These are phyloP conservation scores for Fusarium heterosporum DNA, from an alignment of 2,329 filamentous ascomycete genomes.

Conservation along the genomic window DNA sequence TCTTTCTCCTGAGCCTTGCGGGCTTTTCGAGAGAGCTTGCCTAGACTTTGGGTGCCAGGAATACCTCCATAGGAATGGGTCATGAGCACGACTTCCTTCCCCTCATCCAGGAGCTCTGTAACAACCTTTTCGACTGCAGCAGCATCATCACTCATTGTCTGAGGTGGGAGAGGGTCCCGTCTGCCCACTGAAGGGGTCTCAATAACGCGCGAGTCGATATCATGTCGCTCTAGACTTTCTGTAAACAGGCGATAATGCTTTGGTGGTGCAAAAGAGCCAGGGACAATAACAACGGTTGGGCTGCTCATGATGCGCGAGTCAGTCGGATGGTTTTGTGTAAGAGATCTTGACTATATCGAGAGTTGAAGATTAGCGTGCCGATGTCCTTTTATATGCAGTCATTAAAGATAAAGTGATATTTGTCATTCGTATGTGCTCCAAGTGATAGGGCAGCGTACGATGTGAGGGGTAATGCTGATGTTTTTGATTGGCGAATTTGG, in stretches of 20 bases:
- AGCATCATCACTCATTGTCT: constrained; percentile 27
- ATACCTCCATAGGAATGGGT: constrained; percentile 34
- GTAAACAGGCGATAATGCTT: constrained; percentile 18
- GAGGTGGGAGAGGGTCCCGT: background rate
- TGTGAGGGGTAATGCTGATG: background rate
- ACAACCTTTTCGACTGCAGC: constrained; percentile 10
- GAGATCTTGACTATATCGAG: background rate
- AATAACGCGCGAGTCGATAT: background rate
- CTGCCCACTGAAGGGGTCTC: constrained; percentile 23
- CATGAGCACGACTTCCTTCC: constrained; percentile 12
- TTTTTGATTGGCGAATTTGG: background rate
- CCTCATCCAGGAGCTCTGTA: constrained; percentile 4
- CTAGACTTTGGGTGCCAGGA: constrained; percentile 16
- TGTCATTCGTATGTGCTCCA: background rate
- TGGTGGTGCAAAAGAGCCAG: constrained; percentile 18
- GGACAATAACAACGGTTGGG: constrained; percentile 9
- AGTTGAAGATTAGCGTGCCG: rapidly evolving
- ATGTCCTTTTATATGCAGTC: background rate
- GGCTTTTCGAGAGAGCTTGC: constrained; percentile 11
- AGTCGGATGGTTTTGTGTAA: background rate
- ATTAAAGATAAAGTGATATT: background rate
- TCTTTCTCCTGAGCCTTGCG: constrained; percentile 1
- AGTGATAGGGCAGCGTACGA: background rate
- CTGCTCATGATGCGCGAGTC: background rate
- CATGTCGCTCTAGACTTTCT: constrained; percentile 3